Base-by-base conservation (phyloP, 352 stramenopile genomes). In the Phytopythium boreale region DNA sequence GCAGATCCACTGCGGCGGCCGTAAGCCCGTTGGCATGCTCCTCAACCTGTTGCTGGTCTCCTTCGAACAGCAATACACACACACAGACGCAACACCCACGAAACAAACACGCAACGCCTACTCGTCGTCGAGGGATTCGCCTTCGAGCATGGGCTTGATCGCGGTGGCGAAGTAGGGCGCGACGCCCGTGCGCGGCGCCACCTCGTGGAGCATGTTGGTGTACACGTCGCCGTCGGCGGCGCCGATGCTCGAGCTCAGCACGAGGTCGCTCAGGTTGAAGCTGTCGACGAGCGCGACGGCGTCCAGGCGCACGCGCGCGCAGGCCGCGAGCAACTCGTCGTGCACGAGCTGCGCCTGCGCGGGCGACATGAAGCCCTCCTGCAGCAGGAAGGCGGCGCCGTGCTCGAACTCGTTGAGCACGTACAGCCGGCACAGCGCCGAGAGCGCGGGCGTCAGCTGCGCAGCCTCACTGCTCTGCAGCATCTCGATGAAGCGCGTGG, bases 191-290 rank as follows among this genome's bases (percentile, higher is more conserved):
- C 79, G 76, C 41, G 69, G 57, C n/a, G 59, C 61, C 41, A 79
- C 79, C 34, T 82, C 79, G 2, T 63, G 63, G 12, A 92, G 67
- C 7, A 86, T 75, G 62, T 72, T 63, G 71, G 91, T 72, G 69
- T 95, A 95, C 39, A 95, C 76, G 61, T 89, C 82, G 36, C 87
- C 85, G 62, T 94, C 82, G 9, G 68, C 66, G 22, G 63, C 59
- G 9, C 85, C 85, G 9, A 95, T 80, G 17, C 65, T 80, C 57
- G 83, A 93, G 69, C 90, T 89, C 3, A 95, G 55, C n/a, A 88
- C 62, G 9, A 75, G 62, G 62, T 95, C 85, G 34, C 75, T 82
- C 43, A 94, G 61, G 69, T 92, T 82, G 66, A 92, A 95, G 31
- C 79, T 70, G 55, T 95, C 87, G 11, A 89, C 79, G 14, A 95